Conservation (phyloP, 257 asterid genomes). For the Solanum okadae region DNA sequence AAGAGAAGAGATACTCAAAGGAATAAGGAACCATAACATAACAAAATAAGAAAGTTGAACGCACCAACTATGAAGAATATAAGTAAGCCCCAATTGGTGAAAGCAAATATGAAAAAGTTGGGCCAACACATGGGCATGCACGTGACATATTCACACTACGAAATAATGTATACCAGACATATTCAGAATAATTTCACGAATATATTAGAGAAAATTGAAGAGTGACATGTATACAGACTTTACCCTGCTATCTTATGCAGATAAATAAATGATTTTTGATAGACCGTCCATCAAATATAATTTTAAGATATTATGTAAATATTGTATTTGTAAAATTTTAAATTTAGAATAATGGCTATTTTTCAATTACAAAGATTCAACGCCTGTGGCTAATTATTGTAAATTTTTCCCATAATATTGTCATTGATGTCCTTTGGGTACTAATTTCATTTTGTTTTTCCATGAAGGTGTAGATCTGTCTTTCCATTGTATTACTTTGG, state of each 20-base stretch:
- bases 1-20: not conserved
- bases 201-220: too few species aligned
- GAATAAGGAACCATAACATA: not conserved
- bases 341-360: not conserved
- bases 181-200: too few species aligned
- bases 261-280: not conserved
- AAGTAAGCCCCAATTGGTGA: not conserved
- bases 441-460: not conserved
- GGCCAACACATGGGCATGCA: not conserved
- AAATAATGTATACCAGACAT: not conserved
- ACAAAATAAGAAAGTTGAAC: not conserved
- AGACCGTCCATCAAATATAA: not conserved
- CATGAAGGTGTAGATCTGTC: not conserved
- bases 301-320: not conserved
- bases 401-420: not conserved
- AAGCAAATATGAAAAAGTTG: not conserved
- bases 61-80: not conserved
- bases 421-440: not conserved
- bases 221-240: not conserved
- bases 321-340: not conserved
- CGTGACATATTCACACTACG: not conserved
- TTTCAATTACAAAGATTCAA: not conserved
- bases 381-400: not conserved
- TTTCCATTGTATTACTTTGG: not conserved
- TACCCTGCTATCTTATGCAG: not conserved